phyloP scores from a whole-genome alignment of 441 rosid genomes.

The Gossypium gossypioides region DNA sequence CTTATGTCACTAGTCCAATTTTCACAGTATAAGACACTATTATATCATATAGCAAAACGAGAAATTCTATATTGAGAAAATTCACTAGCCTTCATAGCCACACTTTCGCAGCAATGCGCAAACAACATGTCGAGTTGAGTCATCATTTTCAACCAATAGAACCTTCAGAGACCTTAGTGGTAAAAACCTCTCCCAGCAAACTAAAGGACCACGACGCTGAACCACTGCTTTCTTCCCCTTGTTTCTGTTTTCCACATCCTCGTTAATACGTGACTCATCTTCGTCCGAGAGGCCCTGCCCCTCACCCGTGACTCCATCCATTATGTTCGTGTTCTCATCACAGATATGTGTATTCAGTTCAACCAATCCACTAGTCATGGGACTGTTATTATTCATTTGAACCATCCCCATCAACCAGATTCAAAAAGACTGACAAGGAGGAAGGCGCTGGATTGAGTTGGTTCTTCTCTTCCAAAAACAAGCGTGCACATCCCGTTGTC shows the following conservation, averaged over 20 bases:
- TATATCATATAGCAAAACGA: not conserved
- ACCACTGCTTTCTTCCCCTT: constrained; percentile 13
- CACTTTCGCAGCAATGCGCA: constrained; percentile 38
- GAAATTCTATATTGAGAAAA: not conserved
- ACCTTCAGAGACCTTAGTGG: constrained; percentile 40
- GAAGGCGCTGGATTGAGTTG: constrained; percentile 9
- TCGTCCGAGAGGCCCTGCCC: constrained; percentile 31
- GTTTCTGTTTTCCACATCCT: constrained; percentile 18
- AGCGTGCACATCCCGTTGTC: constrained; percentile 22
- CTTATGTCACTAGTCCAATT: not conserved
- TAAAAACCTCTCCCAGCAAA: constrained; percentile 35
- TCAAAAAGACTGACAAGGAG: constrained; percentile 16
- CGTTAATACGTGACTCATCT: constrained; percentile 27
- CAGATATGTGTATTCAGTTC: constrained; percentile 18
- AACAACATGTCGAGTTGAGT: constrained; percentile 42
- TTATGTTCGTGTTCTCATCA: constrained; percentile 21
- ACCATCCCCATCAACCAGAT: constrained; percentile 29
- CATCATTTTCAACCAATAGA: constrained; percentile 46
- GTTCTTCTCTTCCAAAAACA: constrained; percentile 13
- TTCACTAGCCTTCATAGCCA: constrained; percentile 39
- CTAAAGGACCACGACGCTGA: constrained; percentile 23
- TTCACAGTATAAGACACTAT: not conserved
- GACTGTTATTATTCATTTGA: constrained; percentile 21
- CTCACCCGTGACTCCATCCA: constrained; percentile 23
- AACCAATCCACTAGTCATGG: constrained; percentile 14